phyloP scores from a whole-genome alignment of 2,329 filamentous ascomycete genomes.

The Alternaria burnsii region DNA sequence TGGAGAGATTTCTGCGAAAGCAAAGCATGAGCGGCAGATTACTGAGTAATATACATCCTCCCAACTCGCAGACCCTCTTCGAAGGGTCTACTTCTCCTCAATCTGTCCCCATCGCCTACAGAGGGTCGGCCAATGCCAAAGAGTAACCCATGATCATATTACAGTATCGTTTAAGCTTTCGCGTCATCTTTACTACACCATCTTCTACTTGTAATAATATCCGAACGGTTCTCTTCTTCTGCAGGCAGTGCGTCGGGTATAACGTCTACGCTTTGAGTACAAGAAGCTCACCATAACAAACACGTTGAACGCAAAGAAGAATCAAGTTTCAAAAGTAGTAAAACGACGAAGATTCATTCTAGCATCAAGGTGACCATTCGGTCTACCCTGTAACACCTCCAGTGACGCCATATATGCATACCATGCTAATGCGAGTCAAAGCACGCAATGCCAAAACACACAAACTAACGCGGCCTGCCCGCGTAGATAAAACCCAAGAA shows the following conservation, averaged over 20 bases:
- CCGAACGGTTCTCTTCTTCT: not conserved
- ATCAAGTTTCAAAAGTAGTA: not conserved
- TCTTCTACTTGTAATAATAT: not conserved
- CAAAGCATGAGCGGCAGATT: not conserved
- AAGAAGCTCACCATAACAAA: not conserved
- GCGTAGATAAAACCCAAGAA: not conserved
- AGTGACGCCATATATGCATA: not conserved
- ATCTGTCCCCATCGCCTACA: not conserved
- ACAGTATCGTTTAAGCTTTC: not conserved
- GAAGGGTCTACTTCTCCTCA: not conserved
- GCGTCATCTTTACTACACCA: not conserved
- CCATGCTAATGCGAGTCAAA: not conserved
- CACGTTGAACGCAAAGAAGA: not conserved
- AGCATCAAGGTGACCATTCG: not conserved
- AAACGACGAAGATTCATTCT: not conserved
- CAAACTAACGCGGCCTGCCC: not conserved
- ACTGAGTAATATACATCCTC: not conserved
- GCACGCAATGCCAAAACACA: not conserved
- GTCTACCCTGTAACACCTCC: not conserved
- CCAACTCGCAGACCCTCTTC: not conserved
- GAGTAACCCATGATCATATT: not conserved
- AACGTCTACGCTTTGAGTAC: not conserved
- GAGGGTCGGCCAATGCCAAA: not conserved
- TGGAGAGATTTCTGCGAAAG: not conserved
- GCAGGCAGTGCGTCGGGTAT: not conserved